Evolutionary conservation across 176 grass and related monocot species (phyloP).

Genomic region (Puya raimondii): DNA sequence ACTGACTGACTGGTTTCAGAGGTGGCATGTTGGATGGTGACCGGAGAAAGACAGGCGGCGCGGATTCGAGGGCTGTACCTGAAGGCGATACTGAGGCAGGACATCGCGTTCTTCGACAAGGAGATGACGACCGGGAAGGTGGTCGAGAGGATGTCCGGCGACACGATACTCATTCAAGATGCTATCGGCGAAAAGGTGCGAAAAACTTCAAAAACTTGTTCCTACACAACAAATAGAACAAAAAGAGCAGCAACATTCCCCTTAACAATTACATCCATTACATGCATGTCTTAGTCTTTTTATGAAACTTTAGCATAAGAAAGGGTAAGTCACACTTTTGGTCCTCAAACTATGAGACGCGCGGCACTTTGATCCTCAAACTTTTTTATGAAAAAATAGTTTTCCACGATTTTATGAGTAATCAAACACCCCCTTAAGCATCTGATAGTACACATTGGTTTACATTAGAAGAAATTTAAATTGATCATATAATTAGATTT

Average conservation of each 20-base stretch:
- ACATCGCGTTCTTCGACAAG: conserved; percentile 69
- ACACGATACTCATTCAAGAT: conserved; percentile 61
- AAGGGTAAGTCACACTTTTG: too few species aligned
- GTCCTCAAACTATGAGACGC: too few species aligned
- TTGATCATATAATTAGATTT: too few species aligned
- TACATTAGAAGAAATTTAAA: too few species aligned
- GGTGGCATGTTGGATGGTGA: conserved; percentile 79
- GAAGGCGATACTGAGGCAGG: conserved; percentile 61
- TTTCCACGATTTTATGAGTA: too few species aligned
- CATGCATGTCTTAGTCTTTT: too few species aligned
- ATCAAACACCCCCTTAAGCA: too few species aligned
- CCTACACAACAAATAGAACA: not conserved
- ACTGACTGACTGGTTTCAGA: conserved; percentile 25
- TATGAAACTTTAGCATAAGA: too few species aligned
- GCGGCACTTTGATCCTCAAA: too few species aligned
- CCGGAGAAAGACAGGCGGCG: conserved; percentile 60
- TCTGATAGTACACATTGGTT: too few species aligned
- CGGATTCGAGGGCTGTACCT: conserved; percentile 61
- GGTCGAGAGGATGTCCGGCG: conserved; percentile 51
- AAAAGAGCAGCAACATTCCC: not conserved
- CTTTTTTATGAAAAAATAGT: too few species aligned
- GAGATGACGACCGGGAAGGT: conserved; percentile 53
- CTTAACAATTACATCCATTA: not conserved
- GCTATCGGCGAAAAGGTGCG: conserved; percentile 69
- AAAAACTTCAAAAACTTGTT: not conserved